Evolutionary conservation across 1,284 basidiomycete genomes (phyloP), one percentile per base, ranked within the genome.

Genomic region (Malassezia furfur): DNA sequence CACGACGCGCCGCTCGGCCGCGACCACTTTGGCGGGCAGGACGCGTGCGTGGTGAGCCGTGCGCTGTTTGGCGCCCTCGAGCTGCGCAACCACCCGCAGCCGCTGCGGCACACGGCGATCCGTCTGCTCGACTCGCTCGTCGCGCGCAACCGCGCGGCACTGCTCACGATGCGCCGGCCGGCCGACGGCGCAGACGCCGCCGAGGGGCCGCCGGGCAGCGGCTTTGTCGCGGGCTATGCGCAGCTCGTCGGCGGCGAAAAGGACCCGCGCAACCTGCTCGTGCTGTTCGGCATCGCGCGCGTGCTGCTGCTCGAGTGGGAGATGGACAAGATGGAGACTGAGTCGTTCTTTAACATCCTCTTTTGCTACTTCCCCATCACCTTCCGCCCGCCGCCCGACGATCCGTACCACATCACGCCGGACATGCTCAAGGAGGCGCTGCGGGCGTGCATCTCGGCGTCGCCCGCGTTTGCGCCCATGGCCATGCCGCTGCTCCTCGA

Each of bases 301-400:
- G 85, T 91, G 3, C 81, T 98, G 25, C 76, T 93, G 7, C 82
- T 88, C 35, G 90, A 96, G 65, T 96, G 96, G 68, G 84, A 93
- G 60, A 60, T 71, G 82, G 88, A 54, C 76, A 80, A 40, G 76
- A 80, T 40, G 79, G 83, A 66, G 55, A 89, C 96, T 8, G 69
- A 67, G 51, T 82, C 85, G 54, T 79, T 98, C 57, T 98, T 94
- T 77, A 89, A 98, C 70, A 84, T 96, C 68, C 87, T 86, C 0
- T 98, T 91, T 76, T 98, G 94, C 76, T 99, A 99, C 77, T 99
- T 96, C 77, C 94, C 94, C 1, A 98, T 99, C 64, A 90, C 90
- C 0, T 99, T 96, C 78, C 83, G 87, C 50, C 90, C 91, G 11
- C 90, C 91, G 6, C 87, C 90, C 0, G 86, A 91, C 65, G 91